Percentiles rank a stretch among this genome's conserved stretches.
Conservation (phyloP, 1,284 basidiomycete species). For the Cutaneotrichosporon cutaneum region DNA sequence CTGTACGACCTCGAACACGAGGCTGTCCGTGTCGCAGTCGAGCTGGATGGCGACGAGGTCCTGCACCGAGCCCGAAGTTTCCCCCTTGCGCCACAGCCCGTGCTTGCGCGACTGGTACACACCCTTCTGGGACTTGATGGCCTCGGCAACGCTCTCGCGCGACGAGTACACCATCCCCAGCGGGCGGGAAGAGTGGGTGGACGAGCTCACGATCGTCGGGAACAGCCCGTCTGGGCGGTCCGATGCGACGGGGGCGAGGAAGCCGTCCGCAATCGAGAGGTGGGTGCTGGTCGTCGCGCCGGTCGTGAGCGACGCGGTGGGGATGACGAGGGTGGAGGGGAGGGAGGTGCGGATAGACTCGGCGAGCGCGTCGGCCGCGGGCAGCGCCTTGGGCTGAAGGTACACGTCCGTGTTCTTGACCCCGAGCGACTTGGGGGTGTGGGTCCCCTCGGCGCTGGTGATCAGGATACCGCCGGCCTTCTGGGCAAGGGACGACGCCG, state of each 20-base stretch:
- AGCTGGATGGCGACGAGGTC: constrained; percentile 76
- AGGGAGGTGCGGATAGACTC: constrained; percentile 63
- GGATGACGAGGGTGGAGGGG: constrained; percentile 71
- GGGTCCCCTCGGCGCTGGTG: constrained; percentile 33
- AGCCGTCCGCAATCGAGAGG: constrained; percentile 78
- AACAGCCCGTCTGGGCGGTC: constrained; percentile 92
- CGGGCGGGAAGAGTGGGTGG: constrained; percentile 68
- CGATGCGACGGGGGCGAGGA: constrained; percentile 73
- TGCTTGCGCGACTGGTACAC: constrained; percentile 96
- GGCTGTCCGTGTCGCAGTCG: constrained; percentile 91
- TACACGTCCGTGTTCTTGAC: constrained; percentile 66
- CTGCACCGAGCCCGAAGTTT: constrained; percentile 92
- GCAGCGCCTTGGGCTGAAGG: constrained; percentile 58
- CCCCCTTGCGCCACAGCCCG: constrained; percentile 96
- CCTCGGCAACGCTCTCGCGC: constrained; percentile 76
- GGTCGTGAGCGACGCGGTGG: constrained; percentile 67
- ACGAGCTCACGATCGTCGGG: constrained; percentile 79
- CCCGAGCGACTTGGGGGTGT: constrained; percentile 70
- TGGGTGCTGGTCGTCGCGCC: constrained; percentile 58
- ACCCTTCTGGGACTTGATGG: constrained; percentile 83
- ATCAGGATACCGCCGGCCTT: constrained; percentile 35
- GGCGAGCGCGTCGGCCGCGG: constrained; percentile 54
- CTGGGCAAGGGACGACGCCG: constrained; percentile 60
- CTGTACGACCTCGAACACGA: constrained; percentile 91
- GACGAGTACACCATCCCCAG: constrained; percentile 99